These are phyloP conservation scores for Viridothelium virens DNA, from an alignment of 495 filamentous ascomycete species.

Conservation along the genomic window DNA sequence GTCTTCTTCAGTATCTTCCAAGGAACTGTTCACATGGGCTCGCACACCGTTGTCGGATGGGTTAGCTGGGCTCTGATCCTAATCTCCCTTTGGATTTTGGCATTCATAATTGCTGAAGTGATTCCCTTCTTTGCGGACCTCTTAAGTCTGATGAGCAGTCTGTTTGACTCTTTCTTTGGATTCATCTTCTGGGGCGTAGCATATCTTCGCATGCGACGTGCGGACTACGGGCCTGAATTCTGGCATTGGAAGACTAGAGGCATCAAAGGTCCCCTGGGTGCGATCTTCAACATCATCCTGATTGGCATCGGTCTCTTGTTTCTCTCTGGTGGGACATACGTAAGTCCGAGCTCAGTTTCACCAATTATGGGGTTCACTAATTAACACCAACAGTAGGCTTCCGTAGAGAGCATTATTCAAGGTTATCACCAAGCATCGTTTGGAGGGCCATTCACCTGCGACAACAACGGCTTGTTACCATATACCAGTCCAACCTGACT, in stretches of 20 bases:
- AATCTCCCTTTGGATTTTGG: conserved; percentile 61
- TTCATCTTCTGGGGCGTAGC: conserved; percentile 93
- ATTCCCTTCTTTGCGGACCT: conserved; percentile 87
- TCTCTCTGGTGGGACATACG: conserved; percentile 70
- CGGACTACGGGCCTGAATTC: conserved; percentile 56
- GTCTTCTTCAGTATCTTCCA: conserved; percentile 76
- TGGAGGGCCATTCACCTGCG: conserved; percentile 36
- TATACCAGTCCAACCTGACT: neutral
- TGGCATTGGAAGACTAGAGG: conserved; percentile 51
- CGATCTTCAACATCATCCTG: conserved; percentile 58
- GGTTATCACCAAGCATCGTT: conserved; percentile 32
- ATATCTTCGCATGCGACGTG: conserved; percentile 71
- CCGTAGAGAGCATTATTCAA: conserved; percentile 35
- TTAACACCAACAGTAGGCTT: conserved; percentile 25
- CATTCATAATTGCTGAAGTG: conserved; percentile 79
- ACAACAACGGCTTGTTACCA: conserved; percentile 5
- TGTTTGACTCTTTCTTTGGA: conserved; percentile 89
- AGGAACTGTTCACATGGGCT: conserved; percentile 63
- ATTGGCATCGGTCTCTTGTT: conserved; percentile 69
- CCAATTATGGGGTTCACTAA: neutral
- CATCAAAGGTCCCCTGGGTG: conserved; percentile 53
- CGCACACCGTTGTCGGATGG: conserved; percentile 79
- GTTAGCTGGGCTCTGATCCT: conserved; percentile 66
- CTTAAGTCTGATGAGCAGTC: conserved; percentile 75
- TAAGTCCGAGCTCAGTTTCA: conserved; percentile 36